Evolutionary conservation across 2,329 filamentous ascomycete genomes (phyloP), one percentile per base, ranked within the genome.

Genomic region (Aspergillus sp.): DNA sequence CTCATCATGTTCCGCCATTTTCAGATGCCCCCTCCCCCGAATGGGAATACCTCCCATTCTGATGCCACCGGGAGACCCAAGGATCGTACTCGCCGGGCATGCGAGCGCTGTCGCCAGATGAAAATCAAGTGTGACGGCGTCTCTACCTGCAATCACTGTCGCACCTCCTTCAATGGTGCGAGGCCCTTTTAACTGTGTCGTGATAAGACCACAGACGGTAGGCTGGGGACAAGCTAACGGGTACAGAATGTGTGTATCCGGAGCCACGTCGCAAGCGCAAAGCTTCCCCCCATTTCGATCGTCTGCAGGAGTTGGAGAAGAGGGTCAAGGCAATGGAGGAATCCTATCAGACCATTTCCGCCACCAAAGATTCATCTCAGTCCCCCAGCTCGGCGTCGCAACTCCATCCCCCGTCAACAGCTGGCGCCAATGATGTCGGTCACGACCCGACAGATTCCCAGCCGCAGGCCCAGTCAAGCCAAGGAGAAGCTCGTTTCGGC

Each of bases 101-200:
- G 58, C 30, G 58, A 60, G 27, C 25, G 48, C 4, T 60, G 58
- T 53, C 53, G 58, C 36, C 58, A 60, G 47, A 60, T 60, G 58
- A 60, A 60, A 38, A 55, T 60, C 41, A 60, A 60, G 44, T 60
- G 58, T 15, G 53, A 60, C 36, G 53, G 54, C 3, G 47, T 39
- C 2, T 17, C 19, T 11, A 38, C 58, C 15, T 60, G 58, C 39
- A 49, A 41, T n/a, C 53, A 60, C 27, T 60, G 58, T 27, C 21
- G 47, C 2, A 49, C 36, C 21, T 60, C 48, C 4, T 60, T 60
- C 15, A 32, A 60, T 13, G 58, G 58, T 60, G 36, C 21, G 48
- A 54, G 25, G 32, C 32, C 32, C 32, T 36, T 36, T 36, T 13
- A 2, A 0, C 15, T 10, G 27, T 30, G 10, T 30, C 27, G 25